A percentile compares a stretch with the other conserved stretches of the same genome.
These are phyloP conservation scores for Venturia nashicola DNA, from an alignment of 2,329 filamentous ascomycete species.

Conservation along the genomic window DNA sequence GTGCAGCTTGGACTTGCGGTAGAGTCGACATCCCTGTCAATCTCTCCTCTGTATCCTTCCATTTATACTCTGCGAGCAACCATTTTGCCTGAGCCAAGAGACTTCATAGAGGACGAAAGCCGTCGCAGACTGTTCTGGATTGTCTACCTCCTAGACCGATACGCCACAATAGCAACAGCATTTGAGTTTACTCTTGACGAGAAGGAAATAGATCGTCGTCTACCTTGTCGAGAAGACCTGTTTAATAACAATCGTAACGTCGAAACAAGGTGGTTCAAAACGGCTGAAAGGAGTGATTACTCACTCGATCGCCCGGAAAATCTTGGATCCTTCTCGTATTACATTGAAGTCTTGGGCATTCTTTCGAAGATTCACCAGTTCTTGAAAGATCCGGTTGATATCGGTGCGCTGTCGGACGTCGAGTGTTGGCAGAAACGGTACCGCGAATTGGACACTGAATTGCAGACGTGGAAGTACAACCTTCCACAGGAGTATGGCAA, in stretches of 20 bases:
- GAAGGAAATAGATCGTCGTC: constrained; percentile 73
- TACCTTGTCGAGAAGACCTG: constrained; percentile 79
- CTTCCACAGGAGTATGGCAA: constrained; percentile 76
- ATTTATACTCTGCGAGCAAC: constrained; percentile 84
- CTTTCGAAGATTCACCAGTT: constrained; percentile 81
- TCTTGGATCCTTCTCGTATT: constrained; percentile 77
- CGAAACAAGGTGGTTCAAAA: constrained; percentile 69
- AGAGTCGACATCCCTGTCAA: constrained; percentile 66
- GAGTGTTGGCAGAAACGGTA: constrained; percentile 84
- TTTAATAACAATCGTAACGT: constrained; percentile 76
- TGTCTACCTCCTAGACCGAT: constrained; percentile 81
- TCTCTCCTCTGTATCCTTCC: constrained; percentile 67
- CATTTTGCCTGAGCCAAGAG: constrained; percentile 67
- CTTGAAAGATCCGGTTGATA: constrained; percentile 79
- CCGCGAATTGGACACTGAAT: constrained; percentile 67
- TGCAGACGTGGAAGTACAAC: constrained; percentile 73
- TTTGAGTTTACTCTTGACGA: constrained; percentile 87
- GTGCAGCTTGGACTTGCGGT: constrained; percentile 79
- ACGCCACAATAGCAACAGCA: constrained; percentile 80
- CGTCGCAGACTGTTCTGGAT: constrained; percentile 83
- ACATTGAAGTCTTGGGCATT: constrained; percentile 80
- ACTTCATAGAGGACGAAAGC: constrained; percentile 84
- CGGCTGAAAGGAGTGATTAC: constrained; percentile 41
- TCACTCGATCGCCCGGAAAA: constrained; percentile 63
- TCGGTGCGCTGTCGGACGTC: constrained; percentile 70